Conservation (phyloP, 306 rosid genomes). For the Trifolium pratense region DNA sequence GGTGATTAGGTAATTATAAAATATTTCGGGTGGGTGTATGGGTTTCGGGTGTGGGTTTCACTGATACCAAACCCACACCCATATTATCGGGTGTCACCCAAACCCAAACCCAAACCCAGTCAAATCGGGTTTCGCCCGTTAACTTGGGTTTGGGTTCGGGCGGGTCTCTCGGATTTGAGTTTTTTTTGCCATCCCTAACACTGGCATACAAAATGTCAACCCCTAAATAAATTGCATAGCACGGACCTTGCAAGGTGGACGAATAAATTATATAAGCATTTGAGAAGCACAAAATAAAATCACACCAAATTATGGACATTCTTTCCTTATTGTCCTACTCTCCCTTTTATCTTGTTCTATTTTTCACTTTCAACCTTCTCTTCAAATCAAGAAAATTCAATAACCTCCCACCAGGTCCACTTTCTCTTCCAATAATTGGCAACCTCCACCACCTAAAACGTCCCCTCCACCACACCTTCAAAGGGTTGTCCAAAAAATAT, state of each 20-base stretch:
- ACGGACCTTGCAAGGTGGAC: background rate
- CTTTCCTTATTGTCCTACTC: background rate
- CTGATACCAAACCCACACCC: no score
- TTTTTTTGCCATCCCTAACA: no score
- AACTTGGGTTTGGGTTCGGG: no score
- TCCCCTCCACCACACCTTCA: constrained; percentile 50
- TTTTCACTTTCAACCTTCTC: background rate
- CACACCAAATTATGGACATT: constrained; percentile 5
- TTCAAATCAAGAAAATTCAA: constrained; percentile 28
- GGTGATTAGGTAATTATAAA: no score
- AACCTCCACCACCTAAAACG: constrained; percentile 60
- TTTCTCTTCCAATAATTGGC: constrained; percentile 57
- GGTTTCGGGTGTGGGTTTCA: no score
- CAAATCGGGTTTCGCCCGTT: no score
- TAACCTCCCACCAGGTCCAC: constrained; percentile 60
- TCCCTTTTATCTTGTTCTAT: background rate
- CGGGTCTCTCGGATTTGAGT: no score
- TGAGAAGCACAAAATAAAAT: background rate
- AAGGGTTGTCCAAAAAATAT: constrained; percentile 42
- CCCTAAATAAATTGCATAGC: background rate
- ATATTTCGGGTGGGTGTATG: no score
- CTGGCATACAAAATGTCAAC: background rate
- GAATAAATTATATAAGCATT: background rate
- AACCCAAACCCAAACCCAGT: no score
- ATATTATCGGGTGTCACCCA: no score